Percentiles rank a stretch among this genome's conserved stretches.
These are phyloP conservation scores for Pleurotus tuoliensis DNA, from an alignment of 768 basidiomycete genomes.

Conservation along the genomic window DNA sequence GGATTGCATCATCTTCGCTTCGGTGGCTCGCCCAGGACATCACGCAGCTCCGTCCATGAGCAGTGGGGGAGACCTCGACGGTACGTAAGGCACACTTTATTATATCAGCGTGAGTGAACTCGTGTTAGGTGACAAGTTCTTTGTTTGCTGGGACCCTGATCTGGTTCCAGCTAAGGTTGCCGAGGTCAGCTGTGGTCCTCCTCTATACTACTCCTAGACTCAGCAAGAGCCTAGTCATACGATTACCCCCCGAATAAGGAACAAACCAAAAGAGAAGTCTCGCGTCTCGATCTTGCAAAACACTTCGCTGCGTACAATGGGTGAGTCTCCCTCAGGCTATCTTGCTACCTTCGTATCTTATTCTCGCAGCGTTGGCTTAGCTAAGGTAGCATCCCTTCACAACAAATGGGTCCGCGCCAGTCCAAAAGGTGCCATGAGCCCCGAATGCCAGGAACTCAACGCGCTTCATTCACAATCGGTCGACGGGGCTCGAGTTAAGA, in stretches of 20 bases:
- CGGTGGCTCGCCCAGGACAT: slow-evolving; percentile 50
- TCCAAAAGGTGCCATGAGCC: slow-evolving; percentile 52
- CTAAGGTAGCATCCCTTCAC: slow-evolving; percentile 52
- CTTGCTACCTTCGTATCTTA: background rate
- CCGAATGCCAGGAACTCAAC: slow-evolving; percentile 69
- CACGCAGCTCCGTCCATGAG: slow-evolving; percentile 68
- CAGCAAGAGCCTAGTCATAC: slow-evolving; percentile 41
- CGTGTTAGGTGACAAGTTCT: slow-evolving; percentile 54
- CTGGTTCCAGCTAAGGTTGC: slow-evolving; percentile 51
- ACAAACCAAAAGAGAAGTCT: slow-evolving; percentile 40
- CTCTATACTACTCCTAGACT: background rate
- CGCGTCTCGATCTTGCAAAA: slow-evolving; percentile 54
- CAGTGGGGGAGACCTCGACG: slow-evolving; percentile 65
- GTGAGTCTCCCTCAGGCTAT: slow-evolving; percentile 27
- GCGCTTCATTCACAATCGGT: slow-evolving; percentile 69
- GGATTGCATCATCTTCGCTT: slow-evolving; percentile 67
- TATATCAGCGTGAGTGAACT: no score
- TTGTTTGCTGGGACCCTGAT: slow-evolving; percentile 68
- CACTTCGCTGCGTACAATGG: slow-evolving; percentile 65
- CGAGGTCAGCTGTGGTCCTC: slow-evolving; percentile 33
- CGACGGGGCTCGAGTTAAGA: slow-evolving; percentile 59
- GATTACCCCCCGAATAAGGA: slow-evolving; percentile 66
- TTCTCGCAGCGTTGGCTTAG: slow-evolving; percentile 47
- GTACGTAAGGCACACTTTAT: slow-evolving; percentile 17
- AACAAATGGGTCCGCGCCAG: slow-evolving; percentile 55